Evolutionary conservation across 495 filamentous ascomycete species (phyloP).

Genomic region (Lasiosphaeria miniovina): DNA sequence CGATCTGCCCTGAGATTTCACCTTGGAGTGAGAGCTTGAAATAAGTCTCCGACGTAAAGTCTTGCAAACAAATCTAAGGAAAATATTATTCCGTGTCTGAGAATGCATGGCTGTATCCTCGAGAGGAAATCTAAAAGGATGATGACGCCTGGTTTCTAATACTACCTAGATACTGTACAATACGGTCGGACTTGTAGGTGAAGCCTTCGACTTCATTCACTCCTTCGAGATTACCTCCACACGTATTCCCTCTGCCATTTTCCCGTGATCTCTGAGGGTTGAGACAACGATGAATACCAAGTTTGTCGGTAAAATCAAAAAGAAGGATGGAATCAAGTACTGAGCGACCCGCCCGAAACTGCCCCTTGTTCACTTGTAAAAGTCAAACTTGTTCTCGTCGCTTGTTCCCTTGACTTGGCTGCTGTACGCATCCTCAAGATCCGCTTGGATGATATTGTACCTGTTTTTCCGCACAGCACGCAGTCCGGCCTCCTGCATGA

Average conservation of each 20-base stretch:
- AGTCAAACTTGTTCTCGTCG: conserved; percentile 76
- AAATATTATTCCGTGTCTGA: background rate
- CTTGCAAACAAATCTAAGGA: no score
- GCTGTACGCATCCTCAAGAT: conserved; percentile 93
- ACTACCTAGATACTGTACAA: conserved; percentile 1
- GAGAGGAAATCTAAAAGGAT: background rate
- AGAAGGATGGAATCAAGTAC: no score
- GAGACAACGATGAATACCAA: background rate
- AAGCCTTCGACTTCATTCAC: background rate
- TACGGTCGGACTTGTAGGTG: background rate
- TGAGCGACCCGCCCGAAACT: no score
- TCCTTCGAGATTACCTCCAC: background rate
- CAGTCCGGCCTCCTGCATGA: conserved; percentile 98
- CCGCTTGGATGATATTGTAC: conserved; percentile 96
- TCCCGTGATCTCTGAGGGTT: background rate
- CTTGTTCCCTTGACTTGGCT: conserved; percentile 88
- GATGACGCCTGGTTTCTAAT: background rate
- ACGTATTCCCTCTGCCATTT: background rate
- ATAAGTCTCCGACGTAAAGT: no score
- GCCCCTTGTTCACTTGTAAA: conserved; percentile 50
- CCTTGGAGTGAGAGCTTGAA: background rate
- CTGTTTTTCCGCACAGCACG: conserved; percentile 95
- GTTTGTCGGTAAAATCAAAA: background rate
- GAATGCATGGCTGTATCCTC: background rate
- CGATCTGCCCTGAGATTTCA: background rate